Evolutionary conservation across 768 basidiomycete species (phyloP), one percentile per base, ranked within the genome.

Genomic region (Boletus reticulatus): DNA sequence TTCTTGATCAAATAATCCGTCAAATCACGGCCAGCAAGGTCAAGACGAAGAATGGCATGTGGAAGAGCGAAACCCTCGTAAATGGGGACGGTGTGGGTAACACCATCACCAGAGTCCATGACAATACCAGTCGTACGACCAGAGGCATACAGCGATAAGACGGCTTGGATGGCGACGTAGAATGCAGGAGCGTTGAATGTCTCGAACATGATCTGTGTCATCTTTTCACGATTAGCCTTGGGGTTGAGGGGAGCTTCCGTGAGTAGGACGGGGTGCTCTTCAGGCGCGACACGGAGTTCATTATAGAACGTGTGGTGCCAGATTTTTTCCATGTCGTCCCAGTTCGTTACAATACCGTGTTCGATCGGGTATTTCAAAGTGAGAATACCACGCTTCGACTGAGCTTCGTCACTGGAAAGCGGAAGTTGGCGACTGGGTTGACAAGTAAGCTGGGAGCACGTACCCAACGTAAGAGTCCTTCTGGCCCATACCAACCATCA

Each of bases 241-340:
- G 85, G 85, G 76, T 88, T 87, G 32, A 87, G 77, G 27, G 87
- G 87, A 45, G 87, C 85, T 68, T 87, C 85, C 44, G 87, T 87
- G 61, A 87, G 78, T 8, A 87, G 73, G 60, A 88, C 82, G 34
- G 85, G 87, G 73, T 87, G 87, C 67, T 88, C 87, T 69, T 88
- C 87, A 11, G 86, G 86, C 4, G 87, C 87, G 55, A 88, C 86
- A 70, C 87, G 86, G 56, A 88, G 80, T 66, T 88, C 87, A 66
- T 88, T 88, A 76, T 87, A 95, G 76, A 95, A 96, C 32, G 94
- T 94, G 80, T 95, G 93, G 73, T 94, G 92, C 93, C 93, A 96
- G 73, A 95, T 95, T 79, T 95, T 94, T 80, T 96, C 94, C 93
- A 95, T 95, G 76, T 95, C 94, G 67, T 95, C 94, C 94, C 94